Percentiles rank a stretch among this genome's conserved stretches.
Conservation (phyloP, 257 asterid genomes). For the Gardenia jasminoides region DNA sequence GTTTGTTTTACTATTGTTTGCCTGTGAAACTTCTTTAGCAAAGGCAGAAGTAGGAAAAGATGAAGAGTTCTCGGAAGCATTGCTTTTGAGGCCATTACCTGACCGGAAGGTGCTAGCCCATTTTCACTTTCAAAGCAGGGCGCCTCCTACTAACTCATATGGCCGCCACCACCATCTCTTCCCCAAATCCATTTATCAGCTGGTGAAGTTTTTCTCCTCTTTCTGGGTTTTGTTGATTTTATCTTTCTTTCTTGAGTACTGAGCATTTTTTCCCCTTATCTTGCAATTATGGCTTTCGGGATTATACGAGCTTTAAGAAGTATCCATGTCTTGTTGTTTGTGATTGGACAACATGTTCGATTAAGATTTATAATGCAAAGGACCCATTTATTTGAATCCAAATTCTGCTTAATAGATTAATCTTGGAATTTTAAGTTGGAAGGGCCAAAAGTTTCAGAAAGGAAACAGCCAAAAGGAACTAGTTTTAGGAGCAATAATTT, state of each 20-base stretch:
- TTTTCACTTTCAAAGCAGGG: slow-evolving; percentile 81
- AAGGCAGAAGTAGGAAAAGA: slow-evolving; percentile 23
- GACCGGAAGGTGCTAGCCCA: slow-evolving; percentile 89
- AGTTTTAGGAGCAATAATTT: neutral
- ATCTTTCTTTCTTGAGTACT: neutral
- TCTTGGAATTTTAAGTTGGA: neutral
- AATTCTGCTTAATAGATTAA: neutral
- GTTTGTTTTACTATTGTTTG: slow-evolving; percentile 38
- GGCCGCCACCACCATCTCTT: slow-evolving; percentile 90
- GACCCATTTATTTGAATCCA: neutral
- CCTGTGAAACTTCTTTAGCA: slow-evolving; percentile 36
- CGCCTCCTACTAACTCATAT: slow-evolving; percentile 68
- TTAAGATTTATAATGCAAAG: neutral
- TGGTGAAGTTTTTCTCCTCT: slow-evolving; percentile 39
- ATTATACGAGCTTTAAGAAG: neutral
- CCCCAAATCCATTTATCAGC: slow-evolving; percentile 92
- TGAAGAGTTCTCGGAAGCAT: slow-evolving; percentile 86
- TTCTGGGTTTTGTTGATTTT: slow-evolving; percentile 2
- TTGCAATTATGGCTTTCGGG: neutral
- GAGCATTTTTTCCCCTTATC: neutral
- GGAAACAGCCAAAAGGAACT: neutral
- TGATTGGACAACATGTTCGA: neutral
- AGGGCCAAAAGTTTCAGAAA: neutral
- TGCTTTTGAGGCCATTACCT: slow-evolving; percentile 85
- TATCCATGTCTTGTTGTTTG: neutral